Percentiles rank a stretch among this genome's conserved stretches.
Conservation (phyloP, 495 filamentous ascomycete genomes). For the Penicillium arizonense region DNA sequence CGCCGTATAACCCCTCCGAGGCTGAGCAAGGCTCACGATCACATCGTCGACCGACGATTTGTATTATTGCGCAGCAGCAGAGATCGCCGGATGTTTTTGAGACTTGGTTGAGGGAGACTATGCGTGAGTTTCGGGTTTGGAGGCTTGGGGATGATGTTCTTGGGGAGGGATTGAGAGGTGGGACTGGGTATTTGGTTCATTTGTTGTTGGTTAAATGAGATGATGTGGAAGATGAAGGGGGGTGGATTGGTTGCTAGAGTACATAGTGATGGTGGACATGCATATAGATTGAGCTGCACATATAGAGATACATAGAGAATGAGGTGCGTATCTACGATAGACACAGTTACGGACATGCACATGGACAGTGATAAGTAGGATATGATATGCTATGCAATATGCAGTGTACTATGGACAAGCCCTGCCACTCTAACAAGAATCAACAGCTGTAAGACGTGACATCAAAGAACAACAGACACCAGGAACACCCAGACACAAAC, state of each 20-base stretch:
- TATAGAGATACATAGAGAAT: not conserved
- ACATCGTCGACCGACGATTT: constrained; percentile 51
- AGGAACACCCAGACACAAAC: constrained; percentile 3
- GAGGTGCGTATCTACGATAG: not conserved
- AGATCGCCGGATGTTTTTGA: constrained; percentile 83
- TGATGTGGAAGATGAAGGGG: too few species aligned
- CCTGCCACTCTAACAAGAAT: constrained; percentile 5
- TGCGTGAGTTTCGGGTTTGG: constrained; percentile 68
- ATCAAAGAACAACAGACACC: not conserved
- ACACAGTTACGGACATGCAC: not conserved
- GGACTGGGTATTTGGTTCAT: constrained; percentile 47
- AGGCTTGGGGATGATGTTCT: constrained; percentile 65
- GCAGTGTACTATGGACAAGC: constrained; percentile 16
- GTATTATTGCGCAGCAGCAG: constrained; percentile 82
- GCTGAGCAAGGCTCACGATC: constrained; percentile 3
- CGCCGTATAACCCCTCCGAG: constrained; percentile 16
- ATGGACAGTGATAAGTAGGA: constrained; percentile 3
- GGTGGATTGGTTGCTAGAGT: too few species aligned
- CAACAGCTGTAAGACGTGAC: not conserved
- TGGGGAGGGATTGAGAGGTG: constrained; percentile 52
- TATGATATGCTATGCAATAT: constrained; percentile 15
- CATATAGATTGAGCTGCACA: not conserved
- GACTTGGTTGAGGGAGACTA: constrained; percentile 69
- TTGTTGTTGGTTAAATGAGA: constrained; percentile 29
- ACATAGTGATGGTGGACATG: too few species aligned